phyloP scores from a whole-genome alignment of 2,329 filamentous ascomycete genomes.

The Trichoderma sp. region DNA sequence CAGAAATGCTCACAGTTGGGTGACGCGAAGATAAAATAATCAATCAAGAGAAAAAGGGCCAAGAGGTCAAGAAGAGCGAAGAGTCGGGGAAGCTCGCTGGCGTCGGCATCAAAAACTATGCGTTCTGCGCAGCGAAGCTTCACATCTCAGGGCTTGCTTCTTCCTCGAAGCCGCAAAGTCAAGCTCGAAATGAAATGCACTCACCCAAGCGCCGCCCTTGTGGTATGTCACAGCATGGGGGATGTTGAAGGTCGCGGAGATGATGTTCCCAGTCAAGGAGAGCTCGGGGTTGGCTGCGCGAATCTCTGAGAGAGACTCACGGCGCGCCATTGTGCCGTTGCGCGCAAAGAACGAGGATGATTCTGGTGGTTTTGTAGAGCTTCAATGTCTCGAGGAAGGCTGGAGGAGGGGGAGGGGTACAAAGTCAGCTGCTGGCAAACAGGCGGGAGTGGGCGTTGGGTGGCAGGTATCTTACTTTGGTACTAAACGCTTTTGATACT shows the following conservation, averaged over 20 bases:
- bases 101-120: not conserved
- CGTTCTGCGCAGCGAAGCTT: not conserved
- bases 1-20: not conserved
- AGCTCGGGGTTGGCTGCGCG: conserved; percentile 55
- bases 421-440: conserved; percentile 9
- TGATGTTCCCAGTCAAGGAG: conserved; percentile 61
- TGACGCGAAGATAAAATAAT: not conserved
- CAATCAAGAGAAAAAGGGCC: not conserved
- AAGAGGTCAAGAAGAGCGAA: not conserved
- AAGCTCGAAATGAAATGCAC: conserved; percentile 26
- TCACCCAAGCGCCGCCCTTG: conserved; percentile 60
- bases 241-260: conserved; percentile 63
- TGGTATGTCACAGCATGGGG: conserved; percentile 58
- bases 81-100: not conserved
- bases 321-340: conserved; percentile 40
- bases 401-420: conserved; percentile 19
- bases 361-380: not conserved
- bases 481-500: not conserved
- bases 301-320: conserved; percentile 54
- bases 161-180: not conserved
- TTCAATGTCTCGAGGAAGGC: conserved; percentile 2
- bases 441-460: not conserved
- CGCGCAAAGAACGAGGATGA: not conserved
- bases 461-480: conserved; percentile 8
- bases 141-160: not conserved